A percentile compares a stretch with the other conserved stretches of the same genome.
Evolutionary conservation across 179 eudicot genomes (phyloP).

Genomic region (Beta macrorhiza): DNA sequence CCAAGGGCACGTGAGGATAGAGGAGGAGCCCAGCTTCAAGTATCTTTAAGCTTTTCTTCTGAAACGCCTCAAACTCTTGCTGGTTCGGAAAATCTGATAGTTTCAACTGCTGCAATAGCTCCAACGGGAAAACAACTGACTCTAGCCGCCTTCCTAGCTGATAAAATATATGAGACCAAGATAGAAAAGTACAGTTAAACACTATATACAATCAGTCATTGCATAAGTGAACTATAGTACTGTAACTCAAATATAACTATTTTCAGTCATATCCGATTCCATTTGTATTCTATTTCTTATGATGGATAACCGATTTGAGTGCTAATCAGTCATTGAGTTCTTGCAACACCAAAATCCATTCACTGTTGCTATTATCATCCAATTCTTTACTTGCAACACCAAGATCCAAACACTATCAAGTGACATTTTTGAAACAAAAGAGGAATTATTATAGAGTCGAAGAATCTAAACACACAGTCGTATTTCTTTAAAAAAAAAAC

Average conservation of each 20-base stretch:
- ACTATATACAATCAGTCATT: background rate
- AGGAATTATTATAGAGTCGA: too few species aligned
- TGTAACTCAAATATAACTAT: background rate
- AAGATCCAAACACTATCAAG: too few species aligned
- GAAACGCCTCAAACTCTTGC: conserved; percentile 71
- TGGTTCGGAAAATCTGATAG: conserved; percentile 72
- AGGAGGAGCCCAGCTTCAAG: conserved; percentile 85
- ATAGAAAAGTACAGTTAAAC: background rate
- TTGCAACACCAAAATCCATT: too few species aligned
- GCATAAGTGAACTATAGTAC: background rate
- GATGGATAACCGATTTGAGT: too few species aligned
- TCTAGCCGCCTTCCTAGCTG: conserved; percentile 88
- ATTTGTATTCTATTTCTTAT: too few species aligned
- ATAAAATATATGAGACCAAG: conserved; percentile 9
- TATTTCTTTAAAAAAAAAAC: too few species aligned
- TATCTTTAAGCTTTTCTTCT: conserved; percentile 68
- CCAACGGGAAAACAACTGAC: conserved; percentile 74
- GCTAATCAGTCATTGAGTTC: too few species aligned
- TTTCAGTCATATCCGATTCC: background rate
- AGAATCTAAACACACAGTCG: too few species aligned
- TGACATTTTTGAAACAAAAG: too few species aligned
- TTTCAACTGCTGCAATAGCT: conserved; percentile 75
- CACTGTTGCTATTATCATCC: too few species aligned
- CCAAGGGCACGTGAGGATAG: conserved; percentile 69
- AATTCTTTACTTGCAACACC: too few species aligned